A percentile compares a stretch with the other conserved stretches of the same genome.
Evolutionary conservation across 2,329 filamentous ascomycete species (phyloP).

Genomic region (Aureobasidium uvarum): DNA sequence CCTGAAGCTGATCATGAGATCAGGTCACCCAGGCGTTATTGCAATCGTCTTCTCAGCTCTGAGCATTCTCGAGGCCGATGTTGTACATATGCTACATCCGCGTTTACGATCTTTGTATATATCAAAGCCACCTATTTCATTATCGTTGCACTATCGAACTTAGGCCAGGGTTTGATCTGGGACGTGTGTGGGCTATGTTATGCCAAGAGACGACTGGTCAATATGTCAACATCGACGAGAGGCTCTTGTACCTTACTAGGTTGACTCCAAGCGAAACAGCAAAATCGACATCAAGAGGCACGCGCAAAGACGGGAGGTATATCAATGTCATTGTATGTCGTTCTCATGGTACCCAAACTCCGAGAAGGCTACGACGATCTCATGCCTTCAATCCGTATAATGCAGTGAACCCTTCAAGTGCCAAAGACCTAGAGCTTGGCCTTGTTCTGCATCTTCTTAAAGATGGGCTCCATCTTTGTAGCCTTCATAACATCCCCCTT

Average conservation of each 20-base stretch:
- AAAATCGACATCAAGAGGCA: background rate
- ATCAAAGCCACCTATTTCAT: background rate
- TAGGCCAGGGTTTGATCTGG: background rate
- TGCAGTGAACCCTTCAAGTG: background rate
- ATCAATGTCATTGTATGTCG: background rate
- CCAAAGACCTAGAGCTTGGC: conserved; percentile 60
- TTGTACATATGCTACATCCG: background rate
- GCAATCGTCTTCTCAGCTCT: too few relatives aligned
- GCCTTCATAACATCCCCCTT: conserved; percentile 99
- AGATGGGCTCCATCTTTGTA: conserved; percentile 89
- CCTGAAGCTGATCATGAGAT: background rate
- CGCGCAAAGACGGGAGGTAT: background rate
- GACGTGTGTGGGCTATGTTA: too few relatives aligned
- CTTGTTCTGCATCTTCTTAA: conserved; percentile 82
- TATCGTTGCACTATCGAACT: background rate
- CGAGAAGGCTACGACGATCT: background rate
- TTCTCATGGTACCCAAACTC: background rate
- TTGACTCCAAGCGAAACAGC: too few relatives aligned
- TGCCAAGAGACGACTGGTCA: too few relatives aligned
- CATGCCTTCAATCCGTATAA: background rate
- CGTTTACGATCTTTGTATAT: background rate
- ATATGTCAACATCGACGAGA: background rate
- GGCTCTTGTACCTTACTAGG: background rate
- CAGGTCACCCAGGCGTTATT: background rate
- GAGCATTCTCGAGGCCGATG: too few relatives aligned